A percentile compares a stretch with the other conserved stretches of the same genome.
Evolutionary conservation across 140 eudicot genomes (phyloP).

Genomic region (Anethum foeniculum): DNA sequence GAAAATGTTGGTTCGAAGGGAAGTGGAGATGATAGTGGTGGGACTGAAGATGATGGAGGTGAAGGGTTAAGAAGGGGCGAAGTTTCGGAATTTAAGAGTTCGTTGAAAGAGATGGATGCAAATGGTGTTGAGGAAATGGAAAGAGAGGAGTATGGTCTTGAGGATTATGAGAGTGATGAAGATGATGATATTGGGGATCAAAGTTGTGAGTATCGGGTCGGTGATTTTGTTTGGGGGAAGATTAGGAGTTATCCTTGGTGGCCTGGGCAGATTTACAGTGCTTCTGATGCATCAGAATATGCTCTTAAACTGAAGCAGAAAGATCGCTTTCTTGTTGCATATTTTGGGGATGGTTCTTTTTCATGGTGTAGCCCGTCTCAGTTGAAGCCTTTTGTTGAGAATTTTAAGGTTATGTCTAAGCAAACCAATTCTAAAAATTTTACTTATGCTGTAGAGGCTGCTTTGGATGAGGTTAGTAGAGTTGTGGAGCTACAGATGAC

Average conservation of each 20-base stretch:
- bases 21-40: not conserved
- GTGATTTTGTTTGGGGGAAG: conserved; percentile 90
- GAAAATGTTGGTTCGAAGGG: not conserved
- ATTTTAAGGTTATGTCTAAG: conserved; percentile 47
- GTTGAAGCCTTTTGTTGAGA: conserved; percentile 54
- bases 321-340: conserved; percentile 56
- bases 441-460: conserved; percentile 41
- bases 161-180: not conserved
- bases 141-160: not conserved
- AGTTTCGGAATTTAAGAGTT: not conserved
- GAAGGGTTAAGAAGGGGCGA: not conserved
- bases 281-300: conserved; percentile 55
- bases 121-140: not conserved
- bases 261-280: conserved; percentile 76
- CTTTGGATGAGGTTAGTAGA: conserved; percentile 34
- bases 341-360: conserved; percentile 79
- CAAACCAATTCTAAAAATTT: conserved; percentile 55
- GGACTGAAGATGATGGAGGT: not conserved
- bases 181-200: conserved; percentile 19
- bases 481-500: conserved; percentile 34
- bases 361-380: conserved; percentile 74
- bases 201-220: conserved; percentile 43
- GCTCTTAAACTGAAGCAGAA: conserved; percentile 35
- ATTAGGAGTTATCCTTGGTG: conserved; percentile 75
- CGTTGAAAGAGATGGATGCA: not conserved